Conservation (phyloP, 1,284 basidiomycete species). For the Tilletiaria anomala region DNA sequence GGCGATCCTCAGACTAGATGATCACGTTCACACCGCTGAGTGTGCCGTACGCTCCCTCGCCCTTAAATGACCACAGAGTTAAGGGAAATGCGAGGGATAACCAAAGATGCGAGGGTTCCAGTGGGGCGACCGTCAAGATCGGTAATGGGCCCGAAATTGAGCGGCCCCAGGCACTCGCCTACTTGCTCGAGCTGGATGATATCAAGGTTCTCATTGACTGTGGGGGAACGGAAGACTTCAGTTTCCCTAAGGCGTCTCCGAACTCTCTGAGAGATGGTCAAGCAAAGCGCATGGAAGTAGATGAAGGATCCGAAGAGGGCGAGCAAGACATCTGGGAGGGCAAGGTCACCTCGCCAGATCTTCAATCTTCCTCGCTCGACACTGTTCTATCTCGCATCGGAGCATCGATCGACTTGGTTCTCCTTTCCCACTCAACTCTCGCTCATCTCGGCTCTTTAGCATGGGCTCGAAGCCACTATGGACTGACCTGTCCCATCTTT, state of each 20-base stretch:
- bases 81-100: no score
- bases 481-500: conserved; percentile 81
- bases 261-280: no score
- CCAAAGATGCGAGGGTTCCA: no score
- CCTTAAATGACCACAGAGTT: no score
- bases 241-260: conserved; percentile 13
- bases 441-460: conserved; percentile 77
- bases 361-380: no score
- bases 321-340: no score
- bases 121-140: no score
- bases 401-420: conserved; percentile 64
- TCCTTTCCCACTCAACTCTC: conserved; percentile 84
- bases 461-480: conserved; percentile 75
- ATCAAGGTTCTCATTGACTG: conserved; percentile 86
- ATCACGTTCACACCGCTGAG: neutral
- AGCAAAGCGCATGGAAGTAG: no score
- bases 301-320: no score
- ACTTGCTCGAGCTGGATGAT: conserved; percentile 86
- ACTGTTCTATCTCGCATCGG: conserved; percentile 46
- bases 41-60: conserved; percentile 6
- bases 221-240: conserved; percentile 45
- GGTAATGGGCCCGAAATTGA: conserved; percentile 11
- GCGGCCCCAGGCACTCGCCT: conserved; percentile 41
- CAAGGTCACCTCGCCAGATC: no score
- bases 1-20: no score